phyloP scores from a whole-genome alignment of 2,329 filamentous ascomycete species.

The Colletotrichum lupini region DNA sequence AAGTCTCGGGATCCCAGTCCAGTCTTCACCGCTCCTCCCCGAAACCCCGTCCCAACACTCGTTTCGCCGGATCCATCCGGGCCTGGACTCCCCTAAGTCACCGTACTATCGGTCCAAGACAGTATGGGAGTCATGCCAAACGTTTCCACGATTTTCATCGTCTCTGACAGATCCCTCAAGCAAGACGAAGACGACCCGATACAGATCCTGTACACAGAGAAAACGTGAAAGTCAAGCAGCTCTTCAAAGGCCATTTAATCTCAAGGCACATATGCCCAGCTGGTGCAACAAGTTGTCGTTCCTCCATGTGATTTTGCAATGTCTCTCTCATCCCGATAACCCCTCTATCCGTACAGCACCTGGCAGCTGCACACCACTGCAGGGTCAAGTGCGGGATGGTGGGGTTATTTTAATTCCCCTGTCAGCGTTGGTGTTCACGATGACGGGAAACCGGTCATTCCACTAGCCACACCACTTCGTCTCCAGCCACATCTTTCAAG shows the following conservation, averaged over 20 bases:
- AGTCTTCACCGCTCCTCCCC: slow-evolving; percentile 29
- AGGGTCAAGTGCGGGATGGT: slow-evolving; percentile 29
- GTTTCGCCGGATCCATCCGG: slow-evolving; percentile 22
- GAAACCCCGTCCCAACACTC: slow-evolving; percentile 21
- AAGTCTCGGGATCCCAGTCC: slow-evolving; percentile 2
- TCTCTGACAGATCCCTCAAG: background rate
- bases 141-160: background rate
- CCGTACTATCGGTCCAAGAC: slow-evolving; percentile 1
- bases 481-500: background rate
- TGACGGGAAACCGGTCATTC: background rate
- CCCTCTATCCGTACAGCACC: slow-evolving; percentile 11
- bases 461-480: background rate
- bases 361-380: slow-evolving; percentile 33
- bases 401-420: slow-evolving; percentile 19
- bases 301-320: background rate
- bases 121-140: background rate
- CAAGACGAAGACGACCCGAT: background rate
- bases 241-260: background rate
- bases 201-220: background rate
- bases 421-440: background rate
- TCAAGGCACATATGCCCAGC: background rate
- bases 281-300: background rate
- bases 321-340: background rate
- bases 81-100: slow-evolving; percentile 13
- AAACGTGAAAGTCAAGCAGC: background rate